Evolutionary conservation across 345 rosid species (phyloP).

Genomic region (Brassica cretica): DNA sequence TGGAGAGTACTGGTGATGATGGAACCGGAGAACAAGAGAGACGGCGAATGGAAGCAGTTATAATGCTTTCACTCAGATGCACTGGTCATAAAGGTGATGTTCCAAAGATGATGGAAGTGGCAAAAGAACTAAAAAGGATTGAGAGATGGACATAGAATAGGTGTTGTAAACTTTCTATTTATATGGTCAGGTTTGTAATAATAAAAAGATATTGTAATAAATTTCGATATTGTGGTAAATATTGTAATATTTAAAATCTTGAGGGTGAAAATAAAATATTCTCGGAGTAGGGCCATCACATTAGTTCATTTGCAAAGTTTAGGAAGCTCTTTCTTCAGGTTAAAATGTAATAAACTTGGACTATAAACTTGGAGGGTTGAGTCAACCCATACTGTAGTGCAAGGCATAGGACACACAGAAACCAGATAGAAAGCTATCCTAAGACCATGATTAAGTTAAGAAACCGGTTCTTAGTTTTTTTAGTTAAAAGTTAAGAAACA

Average conservation of each 20-base stretch:
- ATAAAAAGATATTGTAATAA: neutral
- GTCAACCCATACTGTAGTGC: slow-evolving; percentile 27
- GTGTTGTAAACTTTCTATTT: neutral
- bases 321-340: neutral
- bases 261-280: neutral
- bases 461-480: too few relatives aligned
- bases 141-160: slow-evolving; percentile 10
- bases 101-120: slow-evolving; percentile 39
- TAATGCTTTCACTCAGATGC: slow-evolving; percentile 31
- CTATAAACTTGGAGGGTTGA: neutral
- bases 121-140: slow-evolving; percentile 30
- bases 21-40: slow-evolving; percentile 6
- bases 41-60: neutral
- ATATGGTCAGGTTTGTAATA: neutral
- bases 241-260: neutral
- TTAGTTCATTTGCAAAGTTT: neutral
- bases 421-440: slow-evolving; percentile 20
- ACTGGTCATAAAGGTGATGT: slow-evolving; percentile 39
- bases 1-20: slow-evolving; percentile 9
- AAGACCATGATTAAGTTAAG: too few relatives aligned
- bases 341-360: neutral
- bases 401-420: neutral
- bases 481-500: too few relatives aligned
- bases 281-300: neutral
- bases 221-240: neutral